Evolutionary conservation across 1,284 basidiomycete genomes (phyloP).

Genomic region (Marasmius oreades): DNA sequence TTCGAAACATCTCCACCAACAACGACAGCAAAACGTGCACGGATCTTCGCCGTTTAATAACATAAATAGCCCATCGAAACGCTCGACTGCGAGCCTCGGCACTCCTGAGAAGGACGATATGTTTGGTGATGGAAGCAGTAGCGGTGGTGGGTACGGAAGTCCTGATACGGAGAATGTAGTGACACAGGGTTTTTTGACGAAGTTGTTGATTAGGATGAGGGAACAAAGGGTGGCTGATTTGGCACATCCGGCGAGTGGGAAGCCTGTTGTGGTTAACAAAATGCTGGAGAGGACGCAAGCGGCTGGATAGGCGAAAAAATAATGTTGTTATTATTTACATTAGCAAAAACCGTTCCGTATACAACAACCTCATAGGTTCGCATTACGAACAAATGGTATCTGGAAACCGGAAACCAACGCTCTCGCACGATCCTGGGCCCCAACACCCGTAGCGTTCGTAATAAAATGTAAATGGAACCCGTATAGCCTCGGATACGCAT

Average conservation of each 20-base stretch:
- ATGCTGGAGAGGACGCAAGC: constrained; percentile 66
- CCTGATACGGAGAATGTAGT: constrained; percentile 27
- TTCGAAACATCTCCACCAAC: background rate
- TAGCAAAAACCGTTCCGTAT: no score
- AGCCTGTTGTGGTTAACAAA: constrained; percentile 57
- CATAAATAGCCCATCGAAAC: background rate
- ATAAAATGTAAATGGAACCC: constrained; percentile 93
- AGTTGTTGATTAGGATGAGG: constrained; percentile 64
- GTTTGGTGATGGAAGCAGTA: background rate
- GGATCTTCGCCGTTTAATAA: background rate
- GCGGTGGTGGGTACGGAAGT: constrained; percentile 11
- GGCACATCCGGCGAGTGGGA: constrained; percentile 46
- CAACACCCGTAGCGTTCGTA: constrained; percentile 79
- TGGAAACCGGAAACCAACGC: constrained; percentile 86
- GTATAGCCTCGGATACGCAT: constrained; percentile 78
- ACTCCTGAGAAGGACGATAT: background rate
- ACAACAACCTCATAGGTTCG: background rate
- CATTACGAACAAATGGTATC: constrained; percentile 68
- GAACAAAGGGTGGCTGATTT: constrained; percentile 62
- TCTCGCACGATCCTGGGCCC: constrained; percentile 84
- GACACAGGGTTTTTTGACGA: constrained; percentile 51
- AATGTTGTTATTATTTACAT: no score
- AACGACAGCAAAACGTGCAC: background rate
- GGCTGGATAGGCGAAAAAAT: constrained; percentile 45
- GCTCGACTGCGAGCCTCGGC: background rate